Conservation (phyloP, 1,284 basidiomycete species). For the Ustilago lituana region DNA sequence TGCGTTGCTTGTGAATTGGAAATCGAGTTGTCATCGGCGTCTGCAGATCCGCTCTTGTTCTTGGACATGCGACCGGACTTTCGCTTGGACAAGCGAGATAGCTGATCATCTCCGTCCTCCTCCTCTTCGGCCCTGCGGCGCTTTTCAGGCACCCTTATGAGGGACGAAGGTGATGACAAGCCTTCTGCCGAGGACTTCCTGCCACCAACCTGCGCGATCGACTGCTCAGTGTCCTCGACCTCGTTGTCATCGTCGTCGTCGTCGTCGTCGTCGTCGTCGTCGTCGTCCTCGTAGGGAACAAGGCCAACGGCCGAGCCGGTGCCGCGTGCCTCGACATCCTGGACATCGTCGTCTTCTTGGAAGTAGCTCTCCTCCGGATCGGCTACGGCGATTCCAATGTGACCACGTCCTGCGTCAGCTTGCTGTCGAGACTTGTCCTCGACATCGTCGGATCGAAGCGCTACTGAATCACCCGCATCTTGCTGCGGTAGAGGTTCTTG, state of each 20-base stretch:
- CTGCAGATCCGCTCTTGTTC: constrained; percentile 24
- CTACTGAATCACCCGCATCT: constrained; percentile 7
- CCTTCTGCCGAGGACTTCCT: constrained; percentile 57
- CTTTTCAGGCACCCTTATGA: constrained; percentile 74
- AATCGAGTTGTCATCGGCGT: constrained; percentile 9
- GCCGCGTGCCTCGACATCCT: constrained; percentile 64
- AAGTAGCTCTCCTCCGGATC: constrained; percentile 83
- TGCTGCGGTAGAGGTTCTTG: constrained; percentile 71
- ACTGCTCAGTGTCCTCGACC: too few species aligned
- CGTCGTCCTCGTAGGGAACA: constrained; percentile 79
- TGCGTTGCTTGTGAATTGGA: constrained; percentile 5
- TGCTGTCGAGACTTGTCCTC: constrained; percentile 25
- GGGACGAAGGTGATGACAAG: constrained; percentile 65
- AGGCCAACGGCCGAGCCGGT: constrained; percentile 72
- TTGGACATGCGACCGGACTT: constrained; percentile 35
- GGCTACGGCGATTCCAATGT: constrained; percentile 71
- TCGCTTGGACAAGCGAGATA: constrained; percentile 46
- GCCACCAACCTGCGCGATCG: constrained; percentile 9
- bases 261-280: constrained; percentile 66
- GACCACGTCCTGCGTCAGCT: constrained; percentile 48
- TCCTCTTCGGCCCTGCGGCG: constrained; percentile 44
- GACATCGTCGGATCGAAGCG: constrained; percentile 10
- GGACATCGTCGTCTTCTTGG: constrained; percentile 79
- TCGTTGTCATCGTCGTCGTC: not conserved
- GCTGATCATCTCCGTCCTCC: constrained; percentile 42